A percentile compares a stretch with the other conserved stretches of the same genome.
phyloP scores from a whole-genome alignment of 1,284 basidiomycete genomes.

The Pisolithus thermaeus region DNA sequence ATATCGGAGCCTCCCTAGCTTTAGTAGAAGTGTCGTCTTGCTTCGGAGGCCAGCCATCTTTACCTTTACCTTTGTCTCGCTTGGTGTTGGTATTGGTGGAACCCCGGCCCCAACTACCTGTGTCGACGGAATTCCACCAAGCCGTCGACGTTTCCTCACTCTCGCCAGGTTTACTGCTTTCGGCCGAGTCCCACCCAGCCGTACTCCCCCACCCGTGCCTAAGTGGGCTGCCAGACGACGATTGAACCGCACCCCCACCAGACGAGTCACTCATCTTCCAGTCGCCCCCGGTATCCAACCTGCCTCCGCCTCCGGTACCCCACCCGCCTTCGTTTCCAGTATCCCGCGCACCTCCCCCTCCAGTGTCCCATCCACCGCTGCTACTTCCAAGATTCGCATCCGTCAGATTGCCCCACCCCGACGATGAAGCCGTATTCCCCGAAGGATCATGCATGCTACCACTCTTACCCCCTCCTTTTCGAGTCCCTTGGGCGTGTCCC shows the following conservation, averaged over 20 bases:
- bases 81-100: no score
- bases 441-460: no score
- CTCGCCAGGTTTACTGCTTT: not conserved
- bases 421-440: not conserved
- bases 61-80: no score
- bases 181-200: not conserved
- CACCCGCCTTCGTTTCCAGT: not conserved
- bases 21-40: no score
- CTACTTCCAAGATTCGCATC: not conserved
- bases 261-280: not conserved
- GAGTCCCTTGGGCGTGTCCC: no score
- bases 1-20: no score
- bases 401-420: slow-evolving; percentile 3
- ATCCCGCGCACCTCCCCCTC: not conserved
- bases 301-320: not conserved
- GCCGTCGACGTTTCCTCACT: not conserved
- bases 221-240: no score
- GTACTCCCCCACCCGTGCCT: not conserved
- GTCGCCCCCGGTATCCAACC: slow-evolving; percentile 4
- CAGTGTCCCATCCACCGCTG: slow-evolving; percentile 2
- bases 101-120: no score
- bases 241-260: not conserved
- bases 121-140: no score
- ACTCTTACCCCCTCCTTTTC: no score
- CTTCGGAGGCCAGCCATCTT: no score